These are phyloP conservation scores for Phytophthora nicotianae DNA, from an alignment of 352 stramenopile genomes.

Conservation along the genomic window DNA sequence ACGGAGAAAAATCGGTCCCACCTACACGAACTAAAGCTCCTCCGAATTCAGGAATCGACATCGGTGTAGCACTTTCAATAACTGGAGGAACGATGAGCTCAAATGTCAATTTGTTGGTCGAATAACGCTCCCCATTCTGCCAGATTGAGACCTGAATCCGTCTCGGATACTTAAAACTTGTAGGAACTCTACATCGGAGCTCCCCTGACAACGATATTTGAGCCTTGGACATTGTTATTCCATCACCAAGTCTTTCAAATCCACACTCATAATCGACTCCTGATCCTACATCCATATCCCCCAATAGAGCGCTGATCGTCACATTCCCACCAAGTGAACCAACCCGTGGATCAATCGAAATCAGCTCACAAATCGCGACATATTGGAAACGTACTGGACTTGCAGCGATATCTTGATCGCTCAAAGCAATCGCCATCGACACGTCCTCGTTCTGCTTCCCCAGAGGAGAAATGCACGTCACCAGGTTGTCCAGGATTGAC, in stretches of 20 bases:
- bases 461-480: conserved; percentile 33
- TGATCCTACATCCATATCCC: conserved; percentile 11
- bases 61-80: conserved; percentile 27
- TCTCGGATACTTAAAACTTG: neutral
- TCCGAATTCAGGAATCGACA: conserved; percentile 19
- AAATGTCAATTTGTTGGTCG: conserved; percentile 34
- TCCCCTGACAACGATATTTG: conserved; percentile 5
- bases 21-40: conserved; percentile 25
- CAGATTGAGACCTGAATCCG: conserved; percentile 38
- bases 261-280: conserved; percentile 30
- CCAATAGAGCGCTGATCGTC: conserved; percentile 24
- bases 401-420: conserved; percentile 32
- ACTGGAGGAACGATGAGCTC: conserved; percentile 21
- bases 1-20: conserved; percentile 21
- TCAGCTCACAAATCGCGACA: conserved; percentile 25
- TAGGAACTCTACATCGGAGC: conserved; percentile 15
- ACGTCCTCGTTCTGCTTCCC: conserved; percentile 19
- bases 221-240: conserved; percentile 19
- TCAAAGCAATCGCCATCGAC: conserved; percentile 25
- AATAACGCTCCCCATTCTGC: conserved; percentile 39
- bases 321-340: conserved; percentile 28
- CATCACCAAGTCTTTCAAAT: conserved; percentile 24
- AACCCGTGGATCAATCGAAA: conserved; percentile 33
- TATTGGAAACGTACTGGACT: conserved; percentile 32
- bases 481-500: conserved; percentile 6